A percentile compares a stretch with the other conserved stretches of the same genome.
phyloP scores from a whole-genome alignment of 2,329 filamentous ascomycete genomes.

The Metarhizium humberi region DNA sequence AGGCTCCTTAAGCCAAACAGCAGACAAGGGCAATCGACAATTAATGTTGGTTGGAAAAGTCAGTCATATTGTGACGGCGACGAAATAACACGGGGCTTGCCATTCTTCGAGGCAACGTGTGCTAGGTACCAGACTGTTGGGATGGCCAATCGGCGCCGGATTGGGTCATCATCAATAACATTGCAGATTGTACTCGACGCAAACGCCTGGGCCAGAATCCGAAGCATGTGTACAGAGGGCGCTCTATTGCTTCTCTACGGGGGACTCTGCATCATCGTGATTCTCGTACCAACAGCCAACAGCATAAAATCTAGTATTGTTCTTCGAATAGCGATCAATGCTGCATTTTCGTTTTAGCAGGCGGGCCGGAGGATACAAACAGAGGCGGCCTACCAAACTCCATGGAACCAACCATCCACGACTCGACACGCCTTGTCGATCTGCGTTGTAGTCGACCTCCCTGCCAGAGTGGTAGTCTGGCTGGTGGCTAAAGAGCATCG shows the following conservation, averaged over 20 bases:
- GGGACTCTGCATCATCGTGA: too few species aligned
- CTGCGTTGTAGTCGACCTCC: not conserved
- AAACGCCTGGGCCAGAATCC: not conserved
- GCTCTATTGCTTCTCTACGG: too few species aligned
- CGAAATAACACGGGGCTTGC: not conserved
- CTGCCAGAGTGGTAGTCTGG: not conserved
- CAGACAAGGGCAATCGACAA: not conserved
- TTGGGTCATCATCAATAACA: not conserved
- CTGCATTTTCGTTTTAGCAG: not conserved
- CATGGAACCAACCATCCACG: not conserved
- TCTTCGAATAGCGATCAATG: not conserved
- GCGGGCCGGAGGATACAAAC: not conserved
- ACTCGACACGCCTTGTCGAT: too few species aligned
- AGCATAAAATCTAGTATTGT: not conserved
- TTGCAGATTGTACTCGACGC: not conserved
- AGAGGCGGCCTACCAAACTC: not conserved
- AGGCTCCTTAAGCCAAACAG: not conserved
- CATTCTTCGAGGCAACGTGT: not conserved
- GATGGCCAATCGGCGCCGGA: not conserved
- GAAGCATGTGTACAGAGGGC: not conserved
- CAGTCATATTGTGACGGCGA: not conserved
- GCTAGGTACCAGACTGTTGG: not conserved
- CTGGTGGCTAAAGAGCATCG: not conserved
- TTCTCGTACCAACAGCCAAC: not conserved
- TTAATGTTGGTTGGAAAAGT: not conserved